These are phyloP conservation scores for Penicillium pancosmium DNA, from an alignment of 495 filamentous ascomycete species.

Conservation along the genomic window DNA sequence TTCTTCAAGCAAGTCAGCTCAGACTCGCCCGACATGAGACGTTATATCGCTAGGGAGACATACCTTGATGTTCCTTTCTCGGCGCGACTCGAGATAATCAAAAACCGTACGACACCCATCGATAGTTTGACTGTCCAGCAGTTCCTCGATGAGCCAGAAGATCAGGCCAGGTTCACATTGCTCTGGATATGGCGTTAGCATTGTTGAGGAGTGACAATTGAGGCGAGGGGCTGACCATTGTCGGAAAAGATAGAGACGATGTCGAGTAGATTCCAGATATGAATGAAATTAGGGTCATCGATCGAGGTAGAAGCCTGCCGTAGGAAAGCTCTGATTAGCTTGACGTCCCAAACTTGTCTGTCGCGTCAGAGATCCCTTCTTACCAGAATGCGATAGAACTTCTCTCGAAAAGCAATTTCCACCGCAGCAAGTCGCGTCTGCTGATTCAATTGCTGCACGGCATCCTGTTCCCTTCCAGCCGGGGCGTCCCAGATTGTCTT, in stretches of 20 bases:
- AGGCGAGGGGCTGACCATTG: conserved; percentile 46
- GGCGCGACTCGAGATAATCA: conserved; percentile 88
- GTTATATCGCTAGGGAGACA: conserved; percentile 4
- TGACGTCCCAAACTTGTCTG: conserved; percentile 2
- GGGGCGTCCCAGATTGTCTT: conserved; percentile 43
- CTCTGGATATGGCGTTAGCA: conserved; percentile 44
- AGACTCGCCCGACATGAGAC: background rate
- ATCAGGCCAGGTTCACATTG: conserved; percentile 83
- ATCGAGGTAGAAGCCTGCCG: conserved; percentile 68
- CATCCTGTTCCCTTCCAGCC: conserved; percentile 24
- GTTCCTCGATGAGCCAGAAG: conserved; percentile 90
- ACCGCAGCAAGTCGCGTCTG: conserved; percentile 65
- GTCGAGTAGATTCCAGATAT: conserved; percentile 92
- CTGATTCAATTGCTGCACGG: conserved; percentile 30
- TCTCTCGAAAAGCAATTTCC: conserved; percentile 76
- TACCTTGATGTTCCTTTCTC: conserved; percentile 80
- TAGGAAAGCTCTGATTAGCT: conserved; percentile 19
- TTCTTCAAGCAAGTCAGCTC: conserved; percentile 46
- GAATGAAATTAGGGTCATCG: conserved; percentile 70
- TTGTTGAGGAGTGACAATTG: conserved; percentile 27
- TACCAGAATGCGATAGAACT: conserved; percentile 77
- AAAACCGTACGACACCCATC: conserved; percentile 87
- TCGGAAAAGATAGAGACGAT: conserved; percentile 86
- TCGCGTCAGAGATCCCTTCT: conserved; percentile 27
- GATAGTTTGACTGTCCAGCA: conserved; percentile 94